Conservation (phyloP, 2,329 filamentous ascomycete genomes). For the Neonectria sp. region DNA sequence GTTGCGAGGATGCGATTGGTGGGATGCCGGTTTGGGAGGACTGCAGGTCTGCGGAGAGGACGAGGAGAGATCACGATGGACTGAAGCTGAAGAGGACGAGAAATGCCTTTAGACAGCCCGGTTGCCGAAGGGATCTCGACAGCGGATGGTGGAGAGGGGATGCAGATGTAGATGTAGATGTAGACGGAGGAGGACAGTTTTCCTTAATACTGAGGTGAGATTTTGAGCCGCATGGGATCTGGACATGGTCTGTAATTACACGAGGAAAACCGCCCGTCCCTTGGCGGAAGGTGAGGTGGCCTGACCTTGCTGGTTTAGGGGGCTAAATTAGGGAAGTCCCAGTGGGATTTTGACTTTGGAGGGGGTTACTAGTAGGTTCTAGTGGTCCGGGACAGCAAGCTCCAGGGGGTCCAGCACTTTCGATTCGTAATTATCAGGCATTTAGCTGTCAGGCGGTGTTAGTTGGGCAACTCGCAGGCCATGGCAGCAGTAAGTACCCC, state of each 20-base stretch:
- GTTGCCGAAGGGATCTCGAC: conserved; percentile 2
- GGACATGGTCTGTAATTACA: not conserved
- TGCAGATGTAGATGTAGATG: not conserved
- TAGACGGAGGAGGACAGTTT: conserved; percentile 4
- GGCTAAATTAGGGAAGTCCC: conserved; percentile 7
- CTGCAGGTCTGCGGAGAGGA: conserved; percentile 12
- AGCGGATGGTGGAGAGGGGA: not conserved
- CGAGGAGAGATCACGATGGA: conserved; percentile 21
- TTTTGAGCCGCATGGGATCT: conserved; percentile 6
- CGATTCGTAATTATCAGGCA: not conserved
- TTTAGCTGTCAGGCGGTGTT: not conserved
- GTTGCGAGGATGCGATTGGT: conserved; percentile 26
- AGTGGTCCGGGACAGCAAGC: conserved; percentile 1
- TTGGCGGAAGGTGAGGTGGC: not conserved
- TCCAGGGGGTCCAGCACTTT: conserved; percentile 7
- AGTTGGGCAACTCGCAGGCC: not conserved
- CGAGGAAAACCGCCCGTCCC: not conserved
- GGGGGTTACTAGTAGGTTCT: conserved; percentile 14
- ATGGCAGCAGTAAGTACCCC: not conserved
- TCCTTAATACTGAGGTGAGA: conserved; percentile 5
- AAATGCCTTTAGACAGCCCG: not conserved
- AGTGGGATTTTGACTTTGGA: not conserved
- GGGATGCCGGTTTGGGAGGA: conserved; percentile 16
- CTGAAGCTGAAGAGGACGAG: conserved; percentile 6
- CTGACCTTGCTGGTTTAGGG: not conserved